Evolutionary conservation across 305 asterid genomes (phyloP).

Genomic region (Ajuga reptans): DNA sequence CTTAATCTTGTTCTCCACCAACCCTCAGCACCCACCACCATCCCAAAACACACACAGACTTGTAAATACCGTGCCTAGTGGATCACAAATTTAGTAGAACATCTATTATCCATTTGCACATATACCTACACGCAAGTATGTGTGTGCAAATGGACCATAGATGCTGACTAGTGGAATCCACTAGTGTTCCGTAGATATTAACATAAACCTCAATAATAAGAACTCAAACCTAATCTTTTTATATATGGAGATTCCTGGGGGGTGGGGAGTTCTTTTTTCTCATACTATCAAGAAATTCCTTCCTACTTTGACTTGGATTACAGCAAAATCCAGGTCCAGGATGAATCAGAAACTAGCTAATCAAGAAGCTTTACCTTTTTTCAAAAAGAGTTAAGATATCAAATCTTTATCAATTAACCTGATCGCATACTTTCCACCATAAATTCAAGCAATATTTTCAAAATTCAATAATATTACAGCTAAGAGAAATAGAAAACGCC

Average conservation of each 20-base stretch:
- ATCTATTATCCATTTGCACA: too few species aligned
- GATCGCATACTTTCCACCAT: neutral
- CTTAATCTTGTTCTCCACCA: neutral
- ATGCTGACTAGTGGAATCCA: neutral
- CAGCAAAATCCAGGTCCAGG: neutral
- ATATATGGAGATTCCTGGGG: neutral
- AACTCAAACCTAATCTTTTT: neutral
- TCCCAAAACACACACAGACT: neutral
- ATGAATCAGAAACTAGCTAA: conserved; percentile 9
- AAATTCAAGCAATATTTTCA: neutral
- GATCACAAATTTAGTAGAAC: too few species aligned
- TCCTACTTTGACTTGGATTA: neutral
- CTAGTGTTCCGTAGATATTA: neutral
- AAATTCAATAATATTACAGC: neutral
- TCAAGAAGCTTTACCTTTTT: conserved; percentile 4
- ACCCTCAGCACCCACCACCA: neutral
- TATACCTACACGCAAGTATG: neutral
- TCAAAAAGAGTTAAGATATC: neutral
- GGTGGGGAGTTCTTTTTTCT: neutral
- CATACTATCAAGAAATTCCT: neutral
- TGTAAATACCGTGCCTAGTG: neutral
- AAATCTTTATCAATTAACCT: conserved; percentile 1
- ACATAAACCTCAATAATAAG: neutral
- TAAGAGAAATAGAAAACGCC: neutral
- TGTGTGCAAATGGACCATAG: neutral